phyloP scores from a whole-genome alignment of 768 basidiomycete species.

The Leccinum pellstonianum region DNA sequence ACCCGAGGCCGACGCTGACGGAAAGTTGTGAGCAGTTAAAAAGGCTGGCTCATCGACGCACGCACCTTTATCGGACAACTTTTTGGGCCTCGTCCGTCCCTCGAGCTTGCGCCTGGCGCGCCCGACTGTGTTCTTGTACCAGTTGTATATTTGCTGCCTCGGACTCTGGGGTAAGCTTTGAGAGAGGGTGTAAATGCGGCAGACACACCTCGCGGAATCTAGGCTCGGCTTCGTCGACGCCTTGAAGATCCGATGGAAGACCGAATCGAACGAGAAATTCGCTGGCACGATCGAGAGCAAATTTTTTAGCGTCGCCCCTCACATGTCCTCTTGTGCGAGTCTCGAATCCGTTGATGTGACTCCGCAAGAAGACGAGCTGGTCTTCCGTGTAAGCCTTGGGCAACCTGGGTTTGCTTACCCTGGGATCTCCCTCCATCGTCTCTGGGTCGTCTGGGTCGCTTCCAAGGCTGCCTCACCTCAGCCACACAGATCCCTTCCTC shows the following conservation, averaged over 20 bases:
- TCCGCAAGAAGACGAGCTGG: constrained; percentile 57
- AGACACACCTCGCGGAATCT: constrained; percentile 57
- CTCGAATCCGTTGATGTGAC: constrained; percentile 56
- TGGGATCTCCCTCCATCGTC: constrained; percentile 52
- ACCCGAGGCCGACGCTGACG: constrained; percentile 18
- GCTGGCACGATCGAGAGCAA: constrained; percentile 58
- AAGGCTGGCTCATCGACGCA: neutral
- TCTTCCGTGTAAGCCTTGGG: constrained; percentile 65
- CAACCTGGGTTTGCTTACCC: constrained; percentile 63
- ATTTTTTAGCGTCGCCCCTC: constrained; percentile 69
- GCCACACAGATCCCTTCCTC: constrained; percentile 19
- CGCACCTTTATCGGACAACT: constrained; percentile 50
- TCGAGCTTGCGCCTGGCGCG: constrained; percentile 57
- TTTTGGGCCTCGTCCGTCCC: constrained; percentile 51
- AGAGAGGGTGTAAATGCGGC: no score
- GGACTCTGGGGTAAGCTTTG: neutral
- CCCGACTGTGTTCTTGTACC: constrained; percentile 72
- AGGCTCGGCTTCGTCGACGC: constrained; percentile 56
- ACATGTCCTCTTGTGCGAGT: constrained; percentile 56
- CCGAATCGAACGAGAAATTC: constrained; percentile 62
- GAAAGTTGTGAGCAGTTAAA: neutral
- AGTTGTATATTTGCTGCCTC: constrained; percentile 65
- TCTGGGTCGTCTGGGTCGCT: constrained; percentile 8
- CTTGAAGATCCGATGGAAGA: constrained; percentile 52
- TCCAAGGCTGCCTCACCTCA: constrained; percentile 11